Percentiles rank a stretch among this genome's conserved stretches.
Evolutionary conservation across 164 flowering plant genomes (phyloP).

Genomic region (Tetracentron sinense): DNA sequence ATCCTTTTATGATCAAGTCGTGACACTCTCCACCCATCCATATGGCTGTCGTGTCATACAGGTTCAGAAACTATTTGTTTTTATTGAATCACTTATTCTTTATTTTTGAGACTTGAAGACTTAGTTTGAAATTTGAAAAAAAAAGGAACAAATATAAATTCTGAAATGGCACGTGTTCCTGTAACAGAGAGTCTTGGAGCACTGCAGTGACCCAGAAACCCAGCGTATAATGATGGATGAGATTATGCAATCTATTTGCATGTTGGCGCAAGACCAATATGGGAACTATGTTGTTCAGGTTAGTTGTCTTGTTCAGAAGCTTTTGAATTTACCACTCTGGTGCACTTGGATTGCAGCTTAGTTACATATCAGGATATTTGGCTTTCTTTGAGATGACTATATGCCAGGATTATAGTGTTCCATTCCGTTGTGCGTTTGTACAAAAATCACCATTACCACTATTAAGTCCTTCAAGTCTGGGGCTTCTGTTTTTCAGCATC

Average conservation of each 20-base stretch:
- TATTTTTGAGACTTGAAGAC: not conserved
- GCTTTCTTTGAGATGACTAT: too few species aligned
- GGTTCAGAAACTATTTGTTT: constrained; percentile 32
- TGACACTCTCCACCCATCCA: constrained; percentile 89
- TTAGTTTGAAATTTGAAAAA: not conserved
- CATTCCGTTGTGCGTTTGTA: too few species aligned
- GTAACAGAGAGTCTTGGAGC: constrained; percentile 80
- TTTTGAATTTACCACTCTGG: not conserved
- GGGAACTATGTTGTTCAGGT: constrained; percentile 99
- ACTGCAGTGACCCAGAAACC: constrained; percentile 73
- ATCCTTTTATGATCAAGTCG: constrained; percentile 85
- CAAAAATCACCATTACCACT: too few species aligned
- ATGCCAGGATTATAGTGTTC: too few species aligned
- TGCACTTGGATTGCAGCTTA: too few species aligned
- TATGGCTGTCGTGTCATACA: constrained; percentile 99
- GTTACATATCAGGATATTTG: not conserved
- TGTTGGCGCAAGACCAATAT: constrained; percentile 95
- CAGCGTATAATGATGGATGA: constrained; percentile 90
- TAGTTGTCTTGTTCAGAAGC: constrained; percentile 17
- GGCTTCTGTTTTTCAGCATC: too few species aligned
- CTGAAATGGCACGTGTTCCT: constrained; percentile 2
- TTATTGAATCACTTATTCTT: too few species aligned
- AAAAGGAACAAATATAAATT: not conserved
- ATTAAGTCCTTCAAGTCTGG: too few species aligned
- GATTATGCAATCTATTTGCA: constrained; percentile 66